Percentiles rank a stretch among this genome's conserved stretches.
Evolutionary conservation across 345 rosid genomes (phyloP).

Genomic region (Psidium guajava): DNA sequence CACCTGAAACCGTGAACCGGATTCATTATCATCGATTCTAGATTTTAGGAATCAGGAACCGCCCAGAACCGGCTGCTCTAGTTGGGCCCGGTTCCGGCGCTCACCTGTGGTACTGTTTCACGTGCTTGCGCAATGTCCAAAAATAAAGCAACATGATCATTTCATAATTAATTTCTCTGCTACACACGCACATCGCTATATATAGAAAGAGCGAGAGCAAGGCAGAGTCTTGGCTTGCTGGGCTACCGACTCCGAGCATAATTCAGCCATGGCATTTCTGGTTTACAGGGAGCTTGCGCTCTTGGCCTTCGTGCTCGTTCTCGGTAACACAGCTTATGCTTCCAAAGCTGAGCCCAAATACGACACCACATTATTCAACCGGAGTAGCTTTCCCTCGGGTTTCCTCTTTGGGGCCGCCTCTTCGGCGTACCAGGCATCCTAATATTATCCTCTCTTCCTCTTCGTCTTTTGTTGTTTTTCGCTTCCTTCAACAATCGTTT

Average conservation of each 20-base stretch:
- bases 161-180: background rate
- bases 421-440: constrained; percentile 14
- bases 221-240: background rate
- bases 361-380: background rate
- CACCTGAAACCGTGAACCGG: no score
- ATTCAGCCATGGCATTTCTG: background rate
- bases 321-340: background rate
- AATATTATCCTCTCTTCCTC: background rate
- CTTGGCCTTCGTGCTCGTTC: background rate
- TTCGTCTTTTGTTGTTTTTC: no score
- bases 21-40: no score
- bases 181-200: background rate
- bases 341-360: background rate
- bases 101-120: background rate
- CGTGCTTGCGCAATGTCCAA: background rate
- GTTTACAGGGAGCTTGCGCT: background rate
- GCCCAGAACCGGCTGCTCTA: no score
- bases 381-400: constrained; percentile 13
- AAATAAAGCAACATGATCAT: background rate
- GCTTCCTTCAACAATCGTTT: no score
- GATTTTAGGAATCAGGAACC: no score
- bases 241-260: background rate
- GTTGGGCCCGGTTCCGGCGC: no score
- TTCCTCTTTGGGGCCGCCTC: constrained; percentile 16
- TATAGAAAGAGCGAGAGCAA: background rate